Conservation (phyloP, 2,329 filamentous ascomycete species). For the Monilinia aucupariae region DNA sequence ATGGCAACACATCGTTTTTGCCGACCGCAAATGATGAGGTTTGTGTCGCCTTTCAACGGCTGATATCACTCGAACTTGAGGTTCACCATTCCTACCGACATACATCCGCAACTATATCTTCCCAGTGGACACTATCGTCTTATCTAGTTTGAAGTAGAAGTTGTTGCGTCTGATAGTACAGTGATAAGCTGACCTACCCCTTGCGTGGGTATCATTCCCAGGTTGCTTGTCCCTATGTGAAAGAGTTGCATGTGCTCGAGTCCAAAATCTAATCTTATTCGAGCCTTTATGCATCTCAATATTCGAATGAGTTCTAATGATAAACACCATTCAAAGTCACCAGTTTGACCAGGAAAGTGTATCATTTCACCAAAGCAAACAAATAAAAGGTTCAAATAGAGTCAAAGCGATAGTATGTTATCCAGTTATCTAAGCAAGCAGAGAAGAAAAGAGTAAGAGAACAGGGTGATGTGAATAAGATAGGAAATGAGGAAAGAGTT, state of each 20-base stretch:
- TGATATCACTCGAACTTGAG: too few relatives aligned
- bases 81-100: too few relatives aligned
- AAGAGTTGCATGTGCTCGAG: background rate
- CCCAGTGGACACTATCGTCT: too few relatives aligned
- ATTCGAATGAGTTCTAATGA: background rate
- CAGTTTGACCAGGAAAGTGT: background rate
- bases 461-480: background rate
- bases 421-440: background rate
- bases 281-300: background rate
- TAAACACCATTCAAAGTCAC: background rate
- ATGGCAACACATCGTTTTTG: too few relatives aligned
- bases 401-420: background rate
- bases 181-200: too few relatives aligned
- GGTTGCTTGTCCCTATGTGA: too few relatives aligned
- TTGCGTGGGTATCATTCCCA: too few relatives aligned
- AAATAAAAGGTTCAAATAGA: background rate
- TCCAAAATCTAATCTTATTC: background rate
- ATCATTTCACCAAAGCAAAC: background rate
- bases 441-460: background rate
- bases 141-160: too few relatives aligned
- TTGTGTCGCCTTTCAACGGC: too few relatives aligned
- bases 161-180: too few relatives aligned
- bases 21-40: too few relatives aligned
- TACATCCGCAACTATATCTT: too few relatives aligned
- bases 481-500: background rate